Evolutionary conservation across 1,139 yeast genomes (phyloP).

Genomic region (Saccharomycopsis crataegensis): DNA sequence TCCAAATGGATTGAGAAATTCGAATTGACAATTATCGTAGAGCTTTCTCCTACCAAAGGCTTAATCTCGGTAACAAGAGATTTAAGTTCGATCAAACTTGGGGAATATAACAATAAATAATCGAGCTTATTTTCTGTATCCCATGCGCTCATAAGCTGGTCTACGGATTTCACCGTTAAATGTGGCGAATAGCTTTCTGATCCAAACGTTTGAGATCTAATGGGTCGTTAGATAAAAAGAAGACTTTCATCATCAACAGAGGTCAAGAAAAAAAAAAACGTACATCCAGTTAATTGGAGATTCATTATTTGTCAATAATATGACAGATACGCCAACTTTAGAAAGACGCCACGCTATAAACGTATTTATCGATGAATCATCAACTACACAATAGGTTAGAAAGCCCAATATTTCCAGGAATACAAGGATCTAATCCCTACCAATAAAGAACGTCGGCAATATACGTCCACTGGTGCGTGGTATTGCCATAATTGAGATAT

Average conservation of each 20-base stretch:
- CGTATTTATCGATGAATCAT: constrained; percentile 7
- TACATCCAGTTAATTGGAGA: constrained; percentile 8
- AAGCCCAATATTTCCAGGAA: too few relatives aligned
- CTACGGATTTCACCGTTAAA: not conserved
- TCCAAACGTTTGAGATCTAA: constrained; percentile 2
- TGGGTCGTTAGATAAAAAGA: not conserved
- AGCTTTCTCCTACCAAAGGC: not conserved
- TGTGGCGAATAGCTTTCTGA: not conserved
- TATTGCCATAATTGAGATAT: too few relatives aligned
- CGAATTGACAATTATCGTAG: constrained; percentile 7
- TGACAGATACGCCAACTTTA: not conserved
- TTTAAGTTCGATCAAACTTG: not conserved
- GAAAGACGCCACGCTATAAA: constrained; percentile 5
- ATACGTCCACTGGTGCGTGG: too few relatives aligned
- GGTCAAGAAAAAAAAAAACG: not conserved
- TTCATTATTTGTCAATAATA: not conserved
- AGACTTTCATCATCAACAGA: not conserved
- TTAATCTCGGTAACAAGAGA: not conserved
- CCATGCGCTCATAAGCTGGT: not conserved
- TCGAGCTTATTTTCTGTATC: not conserved
- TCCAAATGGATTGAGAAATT: constrained; percentile 6
- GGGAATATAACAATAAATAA: constrained; percentile 1
- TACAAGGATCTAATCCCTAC: too few relatives aligned
- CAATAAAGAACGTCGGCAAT: too few relatives aligned
- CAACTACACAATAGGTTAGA: not conserved